phyloP scores from a whole-genome alignment of 805 yeast genomes.

The Vanderwaltozyma polyspora region DNA sequence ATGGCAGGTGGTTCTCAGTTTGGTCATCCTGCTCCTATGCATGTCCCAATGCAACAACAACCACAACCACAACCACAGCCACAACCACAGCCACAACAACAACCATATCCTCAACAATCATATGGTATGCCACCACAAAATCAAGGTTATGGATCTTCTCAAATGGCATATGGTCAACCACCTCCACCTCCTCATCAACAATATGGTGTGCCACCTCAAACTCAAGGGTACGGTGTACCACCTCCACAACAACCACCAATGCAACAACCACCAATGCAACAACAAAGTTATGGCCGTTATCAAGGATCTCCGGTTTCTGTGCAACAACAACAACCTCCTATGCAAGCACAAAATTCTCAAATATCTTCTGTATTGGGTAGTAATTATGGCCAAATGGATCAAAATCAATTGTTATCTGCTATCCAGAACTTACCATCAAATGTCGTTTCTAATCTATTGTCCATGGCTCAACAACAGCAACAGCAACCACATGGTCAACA shows the following conservation, averaged over 20 bases:
- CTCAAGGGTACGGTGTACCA: slow-evolving; percentile 9
- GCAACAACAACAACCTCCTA: slow-evolving; percentile 15
- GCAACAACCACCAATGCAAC: too few relatives aligned
- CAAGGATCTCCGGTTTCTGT: slow-evolving; percentile 3
- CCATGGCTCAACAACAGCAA: slow-evolving; percentile 27
- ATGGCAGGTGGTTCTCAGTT: slow-evolving; percentile 6
- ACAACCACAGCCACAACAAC: slow-evolving; percentile 10
- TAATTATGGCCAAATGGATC: slow-evolving; percentile 18
- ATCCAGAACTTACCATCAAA: slow-evolving; percentile 28
- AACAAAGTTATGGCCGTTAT: slow-evolving; percentile 18
- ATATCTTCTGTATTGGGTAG: slow-evolving; percentile 17
- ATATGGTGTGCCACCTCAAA: slow-evolving; percentile 9
- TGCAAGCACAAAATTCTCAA: slow-evolving; percentile 20
- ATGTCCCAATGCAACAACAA: slow-evolving; percentile 12
- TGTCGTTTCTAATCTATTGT: slow-evolving; percentile 22
- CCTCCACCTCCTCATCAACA: slow-evolving; percentile 7
- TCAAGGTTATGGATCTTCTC: slow-evolving; percentile 9
- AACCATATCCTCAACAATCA: slow-evolving; percentile 9
- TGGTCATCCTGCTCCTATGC: slow-evolving; percentile 9
- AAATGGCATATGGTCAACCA: too few relatives aligned
- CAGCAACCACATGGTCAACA: slow-evolving; percentile 15
- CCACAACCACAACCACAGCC: slow-evolving; percentile 7
- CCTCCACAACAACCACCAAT: slow-evolving; percentile 10
- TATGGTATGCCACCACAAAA: slow-evolving; percentile 10
- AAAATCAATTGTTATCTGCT: slow-evolving; percentile 24